Conservation (phyloP, 306 rosid species). For the Fragaria iinumae region DNA sequence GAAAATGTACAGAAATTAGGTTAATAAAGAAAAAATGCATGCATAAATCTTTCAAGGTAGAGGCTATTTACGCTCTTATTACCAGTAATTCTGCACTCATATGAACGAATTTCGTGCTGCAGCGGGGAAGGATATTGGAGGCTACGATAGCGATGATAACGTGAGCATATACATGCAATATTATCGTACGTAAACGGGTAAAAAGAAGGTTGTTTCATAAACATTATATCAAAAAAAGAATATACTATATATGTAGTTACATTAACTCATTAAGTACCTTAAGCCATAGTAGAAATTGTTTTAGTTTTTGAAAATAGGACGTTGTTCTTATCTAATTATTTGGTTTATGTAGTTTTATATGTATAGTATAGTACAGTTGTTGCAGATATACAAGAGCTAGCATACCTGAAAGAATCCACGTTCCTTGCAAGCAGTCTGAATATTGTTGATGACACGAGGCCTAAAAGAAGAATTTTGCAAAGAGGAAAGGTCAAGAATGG, state of each 20-base stretch:
- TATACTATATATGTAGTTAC: not conserved
- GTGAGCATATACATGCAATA: slow-evolving; percentile 1
- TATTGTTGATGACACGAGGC: slow-evolving; percentile 26
- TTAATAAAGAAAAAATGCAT: not conserved
- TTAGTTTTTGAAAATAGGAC: not conserved
- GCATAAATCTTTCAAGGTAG: not conserved
- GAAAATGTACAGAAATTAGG: not conserved
- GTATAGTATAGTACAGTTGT: not conserved
- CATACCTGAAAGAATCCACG: slow-evolving; percentile 54
- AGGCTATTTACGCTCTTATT: not conserved
- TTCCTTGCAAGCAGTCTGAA: slow-evolving; percentile 34
- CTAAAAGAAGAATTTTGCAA: slow-evolving; percentile 27
- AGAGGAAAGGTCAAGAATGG: slow-evolving; percentile 43
- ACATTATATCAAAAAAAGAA: too few relatives aligned
- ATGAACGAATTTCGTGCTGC: not conserved
- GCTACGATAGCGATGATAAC: not conserved
- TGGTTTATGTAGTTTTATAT: too few relatives aligned
- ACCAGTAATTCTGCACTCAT: not conserved
- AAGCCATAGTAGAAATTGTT: not conserved
- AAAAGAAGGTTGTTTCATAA: too few relatives aligned
- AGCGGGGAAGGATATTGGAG: not conserved
- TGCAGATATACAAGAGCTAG: not conserved
- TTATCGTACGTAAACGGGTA: not conserved
- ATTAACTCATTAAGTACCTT: not conserved
- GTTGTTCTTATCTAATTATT: too few relatives aligned